phyloP scores from a whole-genome alignment of 805 yeast species.

The Starmerella stellata region DNA sequence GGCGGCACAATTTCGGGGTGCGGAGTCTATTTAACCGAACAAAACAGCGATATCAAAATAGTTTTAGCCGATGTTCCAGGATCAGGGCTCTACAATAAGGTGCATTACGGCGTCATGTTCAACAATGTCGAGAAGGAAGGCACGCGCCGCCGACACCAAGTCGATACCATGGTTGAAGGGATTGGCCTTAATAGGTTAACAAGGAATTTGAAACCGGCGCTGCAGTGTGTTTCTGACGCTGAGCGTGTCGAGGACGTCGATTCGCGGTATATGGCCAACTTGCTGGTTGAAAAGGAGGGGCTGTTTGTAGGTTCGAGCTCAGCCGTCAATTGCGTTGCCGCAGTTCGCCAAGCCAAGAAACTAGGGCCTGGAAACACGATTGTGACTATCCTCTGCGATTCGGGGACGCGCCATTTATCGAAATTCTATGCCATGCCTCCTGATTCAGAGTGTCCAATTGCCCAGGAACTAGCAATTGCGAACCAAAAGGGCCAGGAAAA shows the following conservation, averaged over 20 bases:
- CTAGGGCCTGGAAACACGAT: conserved; percentile 46
- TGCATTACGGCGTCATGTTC: conserved; percentile 86
- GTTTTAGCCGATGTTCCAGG: conserved; percentile 93
- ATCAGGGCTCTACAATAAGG: conserved; percentile 69
- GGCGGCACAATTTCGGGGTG: conserved; percentile 97
- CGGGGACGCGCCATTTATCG: conserved; percentile 75
- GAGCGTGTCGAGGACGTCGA: conserved; percentile 61
- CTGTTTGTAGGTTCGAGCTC: conserved; percentile 81
- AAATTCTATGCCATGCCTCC: conserved; percentile 56
- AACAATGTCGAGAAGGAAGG: conserved; percentile 81
- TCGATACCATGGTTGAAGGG: conserved; percentile 86
- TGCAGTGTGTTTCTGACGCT: conserved; percentile 54
- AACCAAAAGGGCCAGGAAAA: no score
- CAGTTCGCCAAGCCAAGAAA: conserved; percentile 38
- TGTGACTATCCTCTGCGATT: conserved; percentile 79
- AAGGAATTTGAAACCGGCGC: conserved; percentile 57
- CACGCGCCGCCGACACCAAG: conserved; percentile 84
- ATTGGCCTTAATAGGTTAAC: conserved; percentile 82
- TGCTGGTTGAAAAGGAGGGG: conserved; percentile 65
- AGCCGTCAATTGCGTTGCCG: conserved; percentile 89
- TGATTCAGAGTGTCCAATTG: conserved; percentile 6
- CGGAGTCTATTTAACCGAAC: conserved; percentile 48
- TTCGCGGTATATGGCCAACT: conserved; percentile 79
- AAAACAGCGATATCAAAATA: conserved; percentile 29
- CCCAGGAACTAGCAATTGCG: conserved; percentile 1